Conservation (phyloP, 2,329 filamentous ascomycete genomes). For the Pseudogymnoascus sp. region DNA sequence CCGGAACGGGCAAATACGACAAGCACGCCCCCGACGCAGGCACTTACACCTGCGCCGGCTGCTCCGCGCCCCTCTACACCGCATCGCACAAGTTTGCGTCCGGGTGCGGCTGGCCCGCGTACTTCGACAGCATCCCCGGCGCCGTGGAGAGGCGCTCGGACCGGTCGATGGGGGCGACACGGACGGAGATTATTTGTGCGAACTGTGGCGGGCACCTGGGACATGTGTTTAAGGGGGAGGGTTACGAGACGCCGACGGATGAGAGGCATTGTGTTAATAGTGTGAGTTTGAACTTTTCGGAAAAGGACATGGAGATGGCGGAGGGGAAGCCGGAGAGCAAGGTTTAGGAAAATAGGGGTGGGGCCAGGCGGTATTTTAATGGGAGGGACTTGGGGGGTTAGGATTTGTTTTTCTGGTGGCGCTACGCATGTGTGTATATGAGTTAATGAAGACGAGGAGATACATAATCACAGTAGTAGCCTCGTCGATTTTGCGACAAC, state of each 20-base stretch:
- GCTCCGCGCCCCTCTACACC: constrained; percentile 81
- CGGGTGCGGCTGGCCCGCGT: constrained; percentile 95
- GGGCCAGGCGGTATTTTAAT: too few species aligned
- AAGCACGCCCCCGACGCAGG: constrained; percentile 71
- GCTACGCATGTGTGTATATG: background rate
- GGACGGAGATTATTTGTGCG: constrained; percentile 88
- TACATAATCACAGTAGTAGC: background rate
- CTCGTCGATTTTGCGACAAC: constrained; percentile 6
- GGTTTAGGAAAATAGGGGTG: constrained; percentile 21
- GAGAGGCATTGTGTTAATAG: constrained; percentile 97
- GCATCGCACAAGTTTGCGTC: constrained; percentile 93
- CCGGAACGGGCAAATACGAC: constrained; percentile 75
- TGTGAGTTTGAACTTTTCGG: constrained; percentile 71
- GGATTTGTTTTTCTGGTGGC: background rate
- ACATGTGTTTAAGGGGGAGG: constrained; percentile 87
- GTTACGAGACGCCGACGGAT: constrained; percentile 75
- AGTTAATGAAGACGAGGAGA: constrained; percentile 1
- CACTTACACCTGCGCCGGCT: constrained; percentile 81
- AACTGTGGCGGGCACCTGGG: constrained; percentile 91
- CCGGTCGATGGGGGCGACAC: constrained; percentile 64
- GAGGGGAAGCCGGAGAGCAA: constrained; percentile 31
- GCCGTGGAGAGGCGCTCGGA: constrained; percentile 80
- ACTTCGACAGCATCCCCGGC: constrained; percentile 89
- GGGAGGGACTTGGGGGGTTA: background rate
- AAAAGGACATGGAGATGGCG: constrained; percentile 47